phyloP scores from a whole-genome alignment of 352 stramenopile species.

The Elongisporangium undulatum region DNA sequence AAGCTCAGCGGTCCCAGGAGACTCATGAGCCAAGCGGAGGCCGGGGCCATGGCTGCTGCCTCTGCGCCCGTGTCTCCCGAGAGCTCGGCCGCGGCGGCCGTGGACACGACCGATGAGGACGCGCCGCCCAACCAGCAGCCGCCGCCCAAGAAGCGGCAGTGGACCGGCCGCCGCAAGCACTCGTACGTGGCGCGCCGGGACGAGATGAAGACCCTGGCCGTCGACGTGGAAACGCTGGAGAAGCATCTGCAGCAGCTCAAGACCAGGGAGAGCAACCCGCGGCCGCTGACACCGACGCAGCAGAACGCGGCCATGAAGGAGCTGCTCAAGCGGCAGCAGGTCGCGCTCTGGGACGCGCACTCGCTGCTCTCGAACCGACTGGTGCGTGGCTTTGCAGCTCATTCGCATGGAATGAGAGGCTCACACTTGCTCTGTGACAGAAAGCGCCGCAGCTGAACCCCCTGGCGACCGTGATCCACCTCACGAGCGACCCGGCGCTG shows the following conservation, averaged over 20 bases:
- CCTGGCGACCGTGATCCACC: slow-evolving; percentile 22
- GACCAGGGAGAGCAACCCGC: neutral
- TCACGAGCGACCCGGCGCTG: slow-evolving; percentile 7
- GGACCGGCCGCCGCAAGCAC: neutral
- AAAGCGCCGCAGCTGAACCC: no score
- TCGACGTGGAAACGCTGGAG: neutral
- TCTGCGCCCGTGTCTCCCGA: neutral
- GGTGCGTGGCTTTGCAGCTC: neutral
- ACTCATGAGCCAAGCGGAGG: no score
- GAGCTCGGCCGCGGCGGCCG: neutral
- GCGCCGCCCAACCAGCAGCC: neutral
- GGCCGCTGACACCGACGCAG: neutral
- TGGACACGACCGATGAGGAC: neutral
- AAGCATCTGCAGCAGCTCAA: neutral
- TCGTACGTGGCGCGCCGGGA: neutral
- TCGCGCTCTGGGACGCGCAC: neutral
- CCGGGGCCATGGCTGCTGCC: neutral
- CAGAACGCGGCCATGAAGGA: neutral
- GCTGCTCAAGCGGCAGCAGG: neutral
- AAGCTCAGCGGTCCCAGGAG: neutral
- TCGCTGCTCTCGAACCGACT: neutral
- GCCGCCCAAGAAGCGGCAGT: neutral
- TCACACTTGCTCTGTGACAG: no score
- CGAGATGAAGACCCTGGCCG: neutral
- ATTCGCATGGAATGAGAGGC: no score